Evolutionary conservation across 2,329 filamentous ascomycete species (phyloP).

Genomic region (Elsinoe batatas): DNA sequence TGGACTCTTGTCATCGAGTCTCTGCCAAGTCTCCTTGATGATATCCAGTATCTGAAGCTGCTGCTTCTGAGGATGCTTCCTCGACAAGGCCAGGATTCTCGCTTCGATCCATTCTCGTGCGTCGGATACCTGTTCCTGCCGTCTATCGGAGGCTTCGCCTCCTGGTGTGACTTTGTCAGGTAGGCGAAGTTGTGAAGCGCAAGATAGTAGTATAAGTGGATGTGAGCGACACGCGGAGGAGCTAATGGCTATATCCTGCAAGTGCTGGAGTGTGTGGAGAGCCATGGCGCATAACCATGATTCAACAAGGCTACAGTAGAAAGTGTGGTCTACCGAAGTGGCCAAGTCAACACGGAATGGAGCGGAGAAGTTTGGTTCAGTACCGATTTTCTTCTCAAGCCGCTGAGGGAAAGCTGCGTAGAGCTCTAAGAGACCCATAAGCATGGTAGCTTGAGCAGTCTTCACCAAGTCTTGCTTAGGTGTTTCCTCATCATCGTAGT

Average conservation of each 20-base stretch:
- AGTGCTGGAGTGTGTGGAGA: slow-evolving; percentile 39
- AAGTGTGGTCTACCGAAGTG: slow-evolving; percentile 17
- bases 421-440: slow-evolving; percentile 43
- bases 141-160: slow-evolving; percentile 35
- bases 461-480: slow-evolving; percentile 44
- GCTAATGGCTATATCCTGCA: slow-evolving; percentile 42
- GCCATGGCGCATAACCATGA: slow-evolving; percentile 43
- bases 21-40: slow-evolving; percentile 44
- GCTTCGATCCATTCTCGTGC: slow-evolving; percentile 41
- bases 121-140: slow-evolving; percentile 20
- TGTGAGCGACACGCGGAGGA: slow-evolving; percentile 46
- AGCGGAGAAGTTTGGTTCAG: slow-evolving; percentile 14
- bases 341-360: slow-evolving; percentile 18
- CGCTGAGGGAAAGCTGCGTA: slow-evolving; percentile 44
- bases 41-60: slow-evolving; percentile 41
- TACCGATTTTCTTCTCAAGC: slow-evolving; percentile 20
- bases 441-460: slow-evolving; percentile 45
- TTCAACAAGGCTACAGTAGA: slow-evolving; percentile 20
- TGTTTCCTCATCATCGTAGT: slow-evolving; percentile 44
- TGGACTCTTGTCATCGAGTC: slow-evolving; percentile 39
- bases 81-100: slow-evolving; percentile 36
- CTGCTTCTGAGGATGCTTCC: slow-evolving; percentile 43
- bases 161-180: slow-evolving; percentile 28
- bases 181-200: slow-evolving; percentile 42
- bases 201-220: slow-evolving; percentile 43